Percentiles rank a stretch among this genome's conserved stretches.
Conservation (phyloP, 2,329 filamentous ascomycete species). For the Botrytis pseudocinerea region DNA sequence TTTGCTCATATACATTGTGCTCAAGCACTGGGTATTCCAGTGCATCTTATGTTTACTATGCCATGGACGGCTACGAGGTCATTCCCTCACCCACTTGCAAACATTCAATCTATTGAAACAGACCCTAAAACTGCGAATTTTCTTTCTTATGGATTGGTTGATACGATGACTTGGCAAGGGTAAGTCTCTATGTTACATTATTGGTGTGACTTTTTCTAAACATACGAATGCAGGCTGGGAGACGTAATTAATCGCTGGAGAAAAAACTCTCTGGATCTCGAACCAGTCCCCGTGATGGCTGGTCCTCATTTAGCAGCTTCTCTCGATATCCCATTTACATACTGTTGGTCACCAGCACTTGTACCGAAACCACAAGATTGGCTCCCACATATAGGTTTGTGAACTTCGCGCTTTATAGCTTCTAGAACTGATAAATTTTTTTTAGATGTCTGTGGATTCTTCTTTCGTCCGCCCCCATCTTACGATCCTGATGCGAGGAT, state of each 20-base stretch:
- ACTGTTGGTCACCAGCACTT: conserved; percentile 57
- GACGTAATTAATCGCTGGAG: conserved; percentile 76
- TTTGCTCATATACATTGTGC: conserved; percentile 57
- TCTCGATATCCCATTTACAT: conserved; percentile 72
- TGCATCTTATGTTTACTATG: conserved; percentile 44
- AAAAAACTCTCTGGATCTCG: conserved; percentile 64
- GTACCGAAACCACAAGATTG: conserved; percentile 12
- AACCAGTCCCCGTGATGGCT: conserved; percentile 74
- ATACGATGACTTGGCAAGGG: conserved; percentile 84
- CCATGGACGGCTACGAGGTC: conserved; percentile 72
- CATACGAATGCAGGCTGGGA: conserved; percentile 50
- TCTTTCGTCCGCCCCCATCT: conserved; percentile 66
- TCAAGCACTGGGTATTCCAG: conserved; percentile 10
- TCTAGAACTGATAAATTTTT: background rate
- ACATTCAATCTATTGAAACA: conserved; percentile 63
- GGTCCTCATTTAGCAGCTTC: conserved; percentile 70
- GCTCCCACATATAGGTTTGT: conserved; percentile 53
- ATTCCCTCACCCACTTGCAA: conserved; percentile 75
- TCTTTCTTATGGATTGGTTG: conserved; percentile 74
- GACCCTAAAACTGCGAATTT: conserved; percentile 73
- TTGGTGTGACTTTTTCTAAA: background rate
- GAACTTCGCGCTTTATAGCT: too few relatives aligned
- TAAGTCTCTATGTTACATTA: background rate
- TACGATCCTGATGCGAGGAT: conserved; percentile 45
- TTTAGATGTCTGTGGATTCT: conserved; percentile 72